Base-by-base conservation (phyloP, 352 stramenopile species). In the Pythium rhizo-oryzae region DNA sequence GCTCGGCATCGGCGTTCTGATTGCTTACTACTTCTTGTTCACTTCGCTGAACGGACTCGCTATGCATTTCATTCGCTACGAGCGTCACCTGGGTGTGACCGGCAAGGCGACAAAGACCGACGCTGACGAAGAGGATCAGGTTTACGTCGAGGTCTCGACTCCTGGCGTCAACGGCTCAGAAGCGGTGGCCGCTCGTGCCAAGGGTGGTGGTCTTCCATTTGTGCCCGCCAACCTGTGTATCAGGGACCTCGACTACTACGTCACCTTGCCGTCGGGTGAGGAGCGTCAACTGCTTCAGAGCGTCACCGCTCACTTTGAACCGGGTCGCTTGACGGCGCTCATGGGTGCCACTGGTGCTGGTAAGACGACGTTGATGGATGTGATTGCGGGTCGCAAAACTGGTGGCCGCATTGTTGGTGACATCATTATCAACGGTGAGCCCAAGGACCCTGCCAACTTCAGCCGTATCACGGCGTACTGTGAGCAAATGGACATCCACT, bases 361-460 rank as follows among this genome's bases (percentile, higher is more conserved):
- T 37, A 88, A 88, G 67, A 84, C 78, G 0, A 88, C 80, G 18
- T 66, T 92, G 16, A 88, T 92, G 79, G 83, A 92, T 61, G 80
- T 91, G 16, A 83, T 91, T 41, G 81, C 83, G 9, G 83, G 82
- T n/a, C 78, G 82, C n/a, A 92, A 92, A 71, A 88, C 81, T 16
- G 82, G 78, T 43, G 84, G 84, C 2, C 78, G 79, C 11, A 83
- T 98, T 47, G 77, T 81, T 37, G 94, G 96, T 28, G 78, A 97
- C 16, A 90, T 98, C 44, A 79, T 83, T 13, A 75, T 98, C 24
- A 98, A 98, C 75, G 94, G 94, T 24, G 85, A 93, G 62, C 62
- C 71, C 0, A 96, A 97, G 75, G 70, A 95, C 39, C 64, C 74
- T 49, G 71, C 63, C 46, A 88, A 84, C 64, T 98, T 98, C 68